Base-by-base conservation (phyloP, 2,329 filamentous ascomycete genomes). In the Aspergillus tanneri region DNA sequence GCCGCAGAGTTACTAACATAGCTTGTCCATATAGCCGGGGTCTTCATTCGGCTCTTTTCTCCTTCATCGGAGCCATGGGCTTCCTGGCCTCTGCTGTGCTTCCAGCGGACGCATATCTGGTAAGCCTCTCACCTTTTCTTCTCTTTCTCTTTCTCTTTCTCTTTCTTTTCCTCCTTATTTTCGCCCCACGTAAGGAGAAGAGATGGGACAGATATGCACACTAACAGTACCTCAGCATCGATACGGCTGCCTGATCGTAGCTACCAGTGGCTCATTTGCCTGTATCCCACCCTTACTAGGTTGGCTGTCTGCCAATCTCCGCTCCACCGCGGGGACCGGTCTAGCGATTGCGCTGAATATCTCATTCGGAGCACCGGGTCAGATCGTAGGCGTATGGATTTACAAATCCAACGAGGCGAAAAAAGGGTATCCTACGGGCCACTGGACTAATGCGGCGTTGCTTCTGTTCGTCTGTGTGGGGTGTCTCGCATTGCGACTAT, bases 311-410 rank as follows among this genome's bases (percentile, higher is more conserved):
- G 82, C 80, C 32, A 89, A 89, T 60, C 72, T 87, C 40, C 80
- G 80, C 60, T 82, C 77, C 46, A 87, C 85, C 0, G 80, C 81
- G 0, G 78, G 84, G 0, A 80, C 81, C 0, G 85, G 85, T 0
- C 74, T 89, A 9, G 85, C 85, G 2, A 85, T 88, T 46, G 86
- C 85, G 0, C 68, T 89, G 52, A 88, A 88, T 53, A 80, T 88
- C 12, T 83, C 81, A 2, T 76, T 86, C 40, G 85, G 84, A 0
- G 85, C 84, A 0, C 76, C 85, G 0, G 85, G 86, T 0, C 85
- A 88, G 65, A 88, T 89, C 32, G 79, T 82, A 0, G 86, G 85
- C 0, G 83, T 87, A 1, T 89, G 84, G 84, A 88, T 87, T 52
- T 88, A 88, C 68, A 85, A 85, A 60, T 74, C 79, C 1, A 69